Conservation (phyloP, 2,329 filamentous ascomycete genomes). For the Aspergillus hortae region DNA sequence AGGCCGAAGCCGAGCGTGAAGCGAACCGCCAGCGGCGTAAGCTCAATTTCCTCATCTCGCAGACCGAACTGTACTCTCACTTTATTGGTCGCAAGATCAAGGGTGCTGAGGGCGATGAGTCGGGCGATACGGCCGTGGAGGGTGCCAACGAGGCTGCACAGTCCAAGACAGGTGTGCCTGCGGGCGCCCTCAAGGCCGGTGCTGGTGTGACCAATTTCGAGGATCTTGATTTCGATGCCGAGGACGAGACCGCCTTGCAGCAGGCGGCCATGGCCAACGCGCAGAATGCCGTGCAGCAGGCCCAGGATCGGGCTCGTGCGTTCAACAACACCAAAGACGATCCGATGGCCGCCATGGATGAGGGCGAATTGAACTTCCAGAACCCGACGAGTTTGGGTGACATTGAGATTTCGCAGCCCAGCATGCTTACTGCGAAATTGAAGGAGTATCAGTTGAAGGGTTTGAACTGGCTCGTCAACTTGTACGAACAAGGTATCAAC, state of each 20-base stretch:
- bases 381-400: constrained; percentile 94
- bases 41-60: constrained; percentile 98
- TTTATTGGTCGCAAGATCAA: constrained; percentile 99
- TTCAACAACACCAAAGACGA: constrained; percentile 82
- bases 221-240: constrained; percentile 90
- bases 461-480: constrained; percentile 97
- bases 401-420: constrained; percentile 90
- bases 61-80: constrained; percentile 97
- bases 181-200: constrained; percentile 46
- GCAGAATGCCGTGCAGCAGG: constrained; percentile 90
- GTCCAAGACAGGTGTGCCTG: constrained; percentile 11
- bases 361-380: constrained; percentile 99
- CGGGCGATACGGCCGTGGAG: constrained; percentile 72
- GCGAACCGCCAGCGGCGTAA: constrained; percentile 96
- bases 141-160: constrained; percentile 46
- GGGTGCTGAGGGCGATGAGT: constrained; percentile 91
- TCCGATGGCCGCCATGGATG: constrained; percentile 72
- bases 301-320: constrained; percentile 84
- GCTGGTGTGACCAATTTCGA: constrained; percentile 88
- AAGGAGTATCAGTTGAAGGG: constrained; percentile 99
- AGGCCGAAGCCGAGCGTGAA: constrained; percentile 95
- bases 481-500: constrained; percentile 99
- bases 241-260: constrained; percentile 77
- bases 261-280: constrained; percentile 92
- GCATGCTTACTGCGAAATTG: constrained; percentile 85